Conservation (phyloP, 2,329 filamentous ascomycete genomes). For the Sodiomyces alkalinus region DNA sequence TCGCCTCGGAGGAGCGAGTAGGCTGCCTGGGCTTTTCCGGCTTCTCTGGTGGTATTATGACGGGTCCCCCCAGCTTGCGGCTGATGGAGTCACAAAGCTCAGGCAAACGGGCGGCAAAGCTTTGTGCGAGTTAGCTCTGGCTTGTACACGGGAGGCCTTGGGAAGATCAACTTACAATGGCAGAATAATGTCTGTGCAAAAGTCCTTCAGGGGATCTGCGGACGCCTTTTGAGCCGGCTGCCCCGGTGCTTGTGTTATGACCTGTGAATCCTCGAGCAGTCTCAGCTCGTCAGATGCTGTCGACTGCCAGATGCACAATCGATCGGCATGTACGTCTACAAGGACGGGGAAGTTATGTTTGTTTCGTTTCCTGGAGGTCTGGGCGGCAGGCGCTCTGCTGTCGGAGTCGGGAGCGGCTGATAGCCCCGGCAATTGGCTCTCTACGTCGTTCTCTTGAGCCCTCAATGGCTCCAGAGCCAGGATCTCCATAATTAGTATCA, state of each 20-base stretch:
- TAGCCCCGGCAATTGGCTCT: constrained; percentile 31
- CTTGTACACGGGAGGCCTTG: background rate
- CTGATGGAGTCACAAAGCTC: constrained; percentile 55
- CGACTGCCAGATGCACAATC: constrained; percentile 73
- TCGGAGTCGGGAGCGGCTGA: constrained; percentile 18
- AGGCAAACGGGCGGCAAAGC: constrained; percentile 62
- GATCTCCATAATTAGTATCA: constrained; percentile 66
- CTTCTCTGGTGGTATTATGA: constrained; percentile 39
- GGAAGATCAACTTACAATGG: constrained; percentile 52
- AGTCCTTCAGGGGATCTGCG: constrained; percentile 54
- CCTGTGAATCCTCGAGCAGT: constrained; percentile 32
- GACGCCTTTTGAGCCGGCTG: constrained; percentile 24
- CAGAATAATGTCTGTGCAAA: constrained; percentile 66
- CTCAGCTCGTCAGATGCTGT: constrained; percentile 46
- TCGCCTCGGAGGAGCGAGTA: constrained; percentile 21
- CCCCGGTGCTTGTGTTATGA: constrained; percentile 14
- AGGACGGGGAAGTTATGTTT: constrained; percentile 50
- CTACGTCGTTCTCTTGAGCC: constrained; percentile 21
- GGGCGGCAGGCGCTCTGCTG: constrained; percentile 14
- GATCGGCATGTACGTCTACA: constrained; percentile 61
- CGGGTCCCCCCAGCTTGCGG: constrained; percentile 60
- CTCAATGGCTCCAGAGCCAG: constrained; percentile 49
- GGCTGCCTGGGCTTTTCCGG: constrained; percentile 31
- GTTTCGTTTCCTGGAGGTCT: constrained; percentile 36
- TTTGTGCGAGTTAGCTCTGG: constrained; percentile 23